Base-by-base conservation (phyloP, 805 yeast genomes). In the Wickerhamomyces strasburgensis region DNA sequence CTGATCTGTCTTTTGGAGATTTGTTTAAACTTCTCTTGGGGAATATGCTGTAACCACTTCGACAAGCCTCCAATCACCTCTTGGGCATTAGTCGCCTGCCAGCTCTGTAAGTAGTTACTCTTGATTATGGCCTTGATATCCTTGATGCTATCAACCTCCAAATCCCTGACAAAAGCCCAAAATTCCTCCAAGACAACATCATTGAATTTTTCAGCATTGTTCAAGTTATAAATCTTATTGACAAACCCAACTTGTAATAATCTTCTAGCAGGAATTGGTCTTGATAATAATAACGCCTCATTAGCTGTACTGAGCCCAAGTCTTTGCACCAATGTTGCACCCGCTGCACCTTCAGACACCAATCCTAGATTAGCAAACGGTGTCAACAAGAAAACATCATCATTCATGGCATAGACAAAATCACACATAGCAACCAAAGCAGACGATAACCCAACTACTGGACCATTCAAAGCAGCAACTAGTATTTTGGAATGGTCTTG, bases 321-420 rank as follows among this genome's bases (percentile, higher is more conserved):
- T 51, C 94, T 72, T 48, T 67, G 57, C 17, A 84, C 77, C 36
- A 87, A 67, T 4, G 90, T 75, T 7, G 78, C 72, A 13, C 86
- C 75, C 1, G 85, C 64, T 4, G 80, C 84, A 38, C 95, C 95
- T 59, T 87, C 96, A 42, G 83, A 76, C 3, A 84, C 88, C 48
- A 87, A 71, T 2, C 95, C 94, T 48, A 87, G 70, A 54, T 80
- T 82, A 30, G 88, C 77, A 60, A 87, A 87, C 6, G 96, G 96
- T 13, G 79, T 71, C 51, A 80, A 71, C 44, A 86, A 53, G 42
- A 78, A 73, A 34, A 74, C 70, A 27, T 70, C 64, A 31, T 69
- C 73, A 49, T 79, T 75, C 47, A 70, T 73, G 11, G 81, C 80
- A 54, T 84, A 86, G 8, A 87, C 68, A 41, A 87, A 67, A 60